Evolutionary conservation across 148 eudicot species (phyloP).

Genomic region (Amaranthus hypochondriacus): DNA sequence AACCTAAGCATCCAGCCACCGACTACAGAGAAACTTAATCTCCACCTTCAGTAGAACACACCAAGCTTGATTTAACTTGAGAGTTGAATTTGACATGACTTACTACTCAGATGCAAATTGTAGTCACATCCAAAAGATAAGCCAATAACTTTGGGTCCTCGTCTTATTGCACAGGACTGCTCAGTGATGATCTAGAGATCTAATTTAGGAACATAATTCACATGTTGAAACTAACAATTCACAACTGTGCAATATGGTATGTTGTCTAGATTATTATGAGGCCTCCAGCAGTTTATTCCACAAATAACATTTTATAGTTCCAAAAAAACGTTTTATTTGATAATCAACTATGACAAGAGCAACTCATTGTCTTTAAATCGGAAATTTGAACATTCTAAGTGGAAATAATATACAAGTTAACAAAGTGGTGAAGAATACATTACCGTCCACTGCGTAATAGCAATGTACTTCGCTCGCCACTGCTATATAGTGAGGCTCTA

Average conservation of each 20-base stretch:
- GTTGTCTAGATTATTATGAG: not conserved
- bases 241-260: not conserved
- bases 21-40: too few species aligned
- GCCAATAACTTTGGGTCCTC: too few species aligned
- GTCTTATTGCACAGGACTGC: too few species aligned
- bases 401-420: not conserved
- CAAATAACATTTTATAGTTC: not conserved
- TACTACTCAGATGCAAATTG: too few species aligned
- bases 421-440: slow-evolving; percentile 21
- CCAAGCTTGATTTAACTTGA: too few species aligned
- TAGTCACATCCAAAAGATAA: too few species aligned
- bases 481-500: slow-evolving; percentile 38
- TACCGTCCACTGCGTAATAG: slow-evolving; percentile 75
- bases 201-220: too few species aligned
- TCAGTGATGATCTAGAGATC: too few species aligned
- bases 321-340: not conserved
- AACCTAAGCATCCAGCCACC: too few species aligned
- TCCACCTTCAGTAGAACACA: too few species aligned
- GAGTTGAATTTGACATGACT: too few species aligned
- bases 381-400: too few species aligned
- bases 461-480: slow-evolving; percentile 49
- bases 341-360: not conserved
- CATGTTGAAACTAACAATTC: not conserved
- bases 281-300: not conserved
- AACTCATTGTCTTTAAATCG: not conserved